Percentiles rank a stretch among this genome's conserved stretches.
Evolutionary conservation across 2,329 filamentous ascomycete genomes (phyloP).

Genomic region (Monilinia laxa): DNA sequence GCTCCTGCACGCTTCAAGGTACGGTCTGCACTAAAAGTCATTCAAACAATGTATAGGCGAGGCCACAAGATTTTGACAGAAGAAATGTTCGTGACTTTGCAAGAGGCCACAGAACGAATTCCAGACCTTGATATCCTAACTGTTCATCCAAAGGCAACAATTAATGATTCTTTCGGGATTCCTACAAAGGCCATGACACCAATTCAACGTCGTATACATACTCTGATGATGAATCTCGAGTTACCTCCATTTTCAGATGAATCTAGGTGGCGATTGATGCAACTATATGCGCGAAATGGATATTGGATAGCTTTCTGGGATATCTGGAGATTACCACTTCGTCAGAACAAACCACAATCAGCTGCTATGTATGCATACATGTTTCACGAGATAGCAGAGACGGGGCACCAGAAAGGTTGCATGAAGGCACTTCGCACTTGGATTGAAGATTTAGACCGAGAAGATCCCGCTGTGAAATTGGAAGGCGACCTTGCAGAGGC

Average conservation of each 20-base stretch:
- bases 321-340: conserved; percentile 56
- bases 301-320: conserved; percentile 62
- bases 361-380: conserved; percentile 55
- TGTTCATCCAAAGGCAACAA: conserved; percentile 35
- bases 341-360: conserved; percentile 50
- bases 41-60: conserved; percentile 45
- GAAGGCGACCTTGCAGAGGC: conserved; percentile 47
- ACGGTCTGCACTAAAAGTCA: conserved; percentile 43
- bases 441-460: conserved; percentile 58
- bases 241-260: conserved; percentile 44
- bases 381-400: conserved; percentile 50
- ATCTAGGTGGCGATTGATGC: conserved; percentile 47
- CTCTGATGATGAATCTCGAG: conserved; percentile 49
- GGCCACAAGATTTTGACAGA: conserved; percentile 44
- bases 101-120: conserved; percentile 30
- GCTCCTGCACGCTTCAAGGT: conserved; percentile 16
- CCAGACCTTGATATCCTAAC: conserved; percentile 1
- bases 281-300: conserved; percentile 47
- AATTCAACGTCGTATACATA: conserved; percentile 41
- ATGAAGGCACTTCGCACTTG: conserved; percentile 52
- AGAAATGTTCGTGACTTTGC: conserved; percentile 35
- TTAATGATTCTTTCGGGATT: conserved; percentile 32
- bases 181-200: conserved; percentile 27
- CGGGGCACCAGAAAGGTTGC: conserved; percentile 47
- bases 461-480: conserved; percentile 51